Percentiles rank a stretch among this genome's conserved stretches.
Evolutionary conservation across 2,329 filamentous ascomycete species (phyloP).

Genomic region (Cadophora sp.): DNA sequence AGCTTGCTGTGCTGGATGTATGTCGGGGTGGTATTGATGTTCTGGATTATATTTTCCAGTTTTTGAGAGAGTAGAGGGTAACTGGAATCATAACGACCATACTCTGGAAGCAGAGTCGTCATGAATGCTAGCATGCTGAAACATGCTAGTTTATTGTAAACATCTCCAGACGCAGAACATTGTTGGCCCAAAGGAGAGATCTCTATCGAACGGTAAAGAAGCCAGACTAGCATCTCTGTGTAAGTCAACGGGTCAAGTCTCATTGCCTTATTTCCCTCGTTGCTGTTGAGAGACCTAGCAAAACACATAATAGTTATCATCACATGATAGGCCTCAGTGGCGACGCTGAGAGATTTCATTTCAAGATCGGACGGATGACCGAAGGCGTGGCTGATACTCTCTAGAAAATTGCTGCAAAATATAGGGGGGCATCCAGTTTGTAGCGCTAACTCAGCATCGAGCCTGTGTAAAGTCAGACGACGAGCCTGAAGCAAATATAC

Average conservation of each 20-base stretch:
- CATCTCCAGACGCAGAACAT: slow-evolving; percentile 3
- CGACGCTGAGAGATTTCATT: slow-evolving; percentile 1
- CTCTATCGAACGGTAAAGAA: slow-evolving; percentile 3
- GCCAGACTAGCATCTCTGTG: neutral
- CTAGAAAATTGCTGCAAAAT: slow-evolving; percentile 1
- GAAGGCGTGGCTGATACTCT: neutral
- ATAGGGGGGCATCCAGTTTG: slow-evolving; percentile 3
- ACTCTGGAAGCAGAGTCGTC: slow-evolving; percentile 3
- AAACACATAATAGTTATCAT: neutral
- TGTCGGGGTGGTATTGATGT: neutral
- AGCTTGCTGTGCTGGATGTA: slow-evolving; percentile 1
- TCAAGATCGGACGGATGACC: slow-evolving; percentile 1
- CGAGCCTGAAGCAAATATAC: slow-evolving; percentile 1
- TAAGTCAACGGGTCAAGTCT: slow-evolving; percentile 1
- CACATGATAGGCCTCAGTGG: neutral
- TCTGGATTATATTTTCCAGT: slow-evolving; percentile 2
- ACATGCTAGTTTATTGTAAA: neutral
- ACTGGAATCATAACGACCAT: slow-evolving; percentile 1
- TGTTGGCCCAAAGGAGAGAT: slow-evolving; percentile 1
- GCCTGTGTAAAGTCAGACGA: neutral
- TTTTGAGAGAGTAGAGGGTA: slow-evolving; percentile 2
- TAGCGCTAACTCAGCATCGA: slow-evolving; percentile 3
- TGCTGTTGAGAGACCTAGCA: slow-evolving; percentile 3
- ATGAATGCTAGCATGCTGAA: neutral
- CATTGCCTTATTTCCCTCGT: slow-evolving; percentile 3